These are phyloP conservation scores for Neurospora sp. DNA, from an alignment of 495 filamentous ascomycete genomes.

Conservation along the genomic window DNA sequence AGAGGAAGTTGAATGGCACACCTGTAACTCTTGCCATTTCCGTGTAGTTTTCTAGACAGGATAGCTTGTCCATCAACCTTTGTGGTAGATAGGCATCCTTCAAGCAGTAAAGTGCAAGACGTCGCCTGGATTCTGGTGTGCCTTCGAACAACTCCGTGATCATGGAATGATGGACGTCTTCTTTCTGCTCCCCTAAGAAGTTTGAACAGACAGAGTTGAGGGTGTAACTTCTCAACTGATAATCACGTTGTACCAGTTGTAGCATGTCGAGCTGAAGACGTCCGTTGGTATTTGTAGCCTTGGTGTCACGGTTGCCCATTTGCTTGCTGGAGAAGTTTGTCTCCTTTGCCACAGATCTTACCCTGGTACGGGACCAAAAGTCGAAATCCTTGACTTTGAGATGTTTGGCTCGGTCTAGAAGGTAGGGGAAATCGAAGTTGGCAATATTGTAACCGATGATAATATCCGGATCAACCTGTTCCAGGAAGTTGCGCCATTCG, in stretches of 20 bases:
- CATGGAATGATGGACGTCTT: constrained; percentile 98
- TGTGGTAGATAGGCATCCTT: constrained; percentile 98
- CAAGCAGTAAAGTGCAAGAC: constrained; percentile 90
- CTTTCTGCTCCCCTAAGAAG: constrained; percentile 95
- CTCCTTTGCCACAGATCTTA: constrained; percentile 56
- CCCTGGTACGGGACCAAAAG: constrained; percentile 64
- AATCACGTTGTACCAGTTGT: constrained; percentile 85
- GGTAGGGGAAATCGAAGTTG: constrained; percentile 98
- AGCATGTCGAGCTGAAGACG: constrained; percentile 88
- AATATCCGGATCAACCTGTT: constrained; percentile 89
- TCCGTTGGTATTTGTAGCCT: constrained; percentile 87
- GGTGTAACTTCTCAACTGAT: constrained; percentile 93
- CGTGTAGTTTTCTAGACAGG: constrained; percentile 94
- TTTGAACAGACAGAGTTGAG: constrained; percentile 96
- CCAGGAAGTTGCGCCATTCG: constrained; percentile 80
- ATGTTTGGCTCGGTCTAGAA: constrained; percentile 80
- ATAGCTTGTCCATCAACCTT: constrained; percentile 91
- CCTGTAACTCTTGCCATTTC: constrained; percentile 99
- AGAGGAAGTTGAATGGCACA: constrained; percentile 91
- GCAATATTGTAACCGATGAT: constrained; percentile 99
- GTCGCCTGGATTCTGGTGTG: constrained; percentile 78
- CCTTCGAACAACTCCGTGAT: constrained; percentile 97
- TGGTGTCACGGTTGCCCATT: constrained; percentile 94
- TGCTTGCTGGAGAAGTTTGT: constrained; percentile 95
- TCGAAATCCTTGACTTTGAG: constrained; percentile 68